Evolutionary conservation across 2,329 filamentous ascomycete species (phyloP).

Genomic region (Alternaria rosae): DNA sequence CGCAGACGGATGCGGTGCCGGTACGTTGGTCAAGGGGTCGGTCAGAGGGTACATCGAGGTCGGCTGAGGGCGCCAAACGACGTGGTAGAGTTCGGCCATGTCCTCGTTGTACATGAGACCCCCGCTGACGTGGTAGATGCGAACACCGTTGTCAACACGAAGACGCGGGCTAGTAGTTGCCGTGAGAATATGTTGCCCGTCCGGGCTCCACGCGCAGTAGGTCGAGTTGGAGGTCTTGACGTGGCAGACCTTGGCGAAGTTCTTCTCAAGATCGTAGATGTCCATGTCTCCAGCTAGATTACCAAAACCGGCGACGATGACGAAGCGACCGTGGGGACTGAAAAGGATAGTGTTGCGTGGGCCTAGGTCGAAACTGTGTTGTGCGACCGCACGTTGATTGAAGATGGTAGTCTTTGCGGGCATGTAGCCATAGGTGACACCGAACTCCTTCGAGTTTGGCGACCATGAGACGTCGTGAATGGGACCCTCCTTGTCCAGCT

Average conservation of each 20-base stretch:
- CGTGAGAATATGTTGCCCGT: conserved; percentile 93
- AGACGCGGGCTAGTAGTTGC: conserved; percentile 96
- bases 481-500: conserved; percentile 94
- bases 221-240: conserved; percentile 96
- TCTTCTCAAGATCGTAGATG: conserved; percentile 93
- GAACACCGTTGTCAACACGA: conserved; percentile 94
- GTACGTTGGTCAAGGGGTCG: conserved; percentile 77
- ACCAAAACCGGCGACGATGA: conserved; percentile 93
- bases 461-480: conserved; percentile 99
- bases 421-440: conserved; percentile 98
- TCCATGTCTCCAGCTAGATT: conserved; percentile 98
- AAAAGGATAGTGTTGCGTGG: conserved; percentile 96
- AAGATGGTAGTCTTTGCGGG: conserved; percentile 99
- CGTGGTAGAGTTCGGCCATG: conserved; percentile 92
- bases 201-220: conserved; percentile 96
- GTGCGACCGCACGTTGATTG: conserved; percentile 83
- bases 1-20: conserved; percentile 82
- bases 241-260: conserved; percentile 89
- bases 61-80: conserved; percentile 80
- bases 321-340: conserved; percentile 91
- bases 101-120: conserved; percentile 94
- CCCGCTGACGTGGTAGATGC: conserved; percentile 91
- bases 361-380: conserved; percentile 83
- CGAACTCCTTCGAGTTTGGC: conserved; percentile 96
- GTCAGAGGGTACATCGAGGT: conserved; percentile 66